Conservation (phyloP, 306 rosid species). For the Phaseolus lunatus region DNA sequence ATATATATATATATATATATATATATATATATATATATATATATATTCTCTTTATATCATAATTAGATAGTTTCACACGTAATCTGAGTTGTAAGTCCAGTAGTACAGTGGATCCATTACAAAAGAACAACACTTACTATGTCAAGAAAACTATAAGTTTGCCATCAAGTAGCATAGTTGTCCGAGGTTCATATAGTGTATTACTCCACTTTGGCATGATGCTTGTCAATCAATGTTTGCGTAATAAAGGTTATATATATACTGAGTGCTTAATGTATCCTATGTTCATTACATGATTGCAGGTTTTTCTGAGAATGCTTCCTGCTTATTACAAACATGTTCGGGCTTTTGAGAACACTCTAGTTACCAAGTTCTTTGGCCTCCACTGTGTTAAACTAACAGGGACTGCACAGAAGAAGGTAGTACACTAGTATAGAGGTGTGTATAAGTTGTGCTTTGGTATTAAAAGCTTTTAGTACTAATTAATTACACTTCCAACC, state of each 20-base stretch:
- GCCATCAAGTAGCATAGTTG: no score
- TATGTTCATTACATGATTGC: constrained; percentile 43
- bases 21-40: no score
- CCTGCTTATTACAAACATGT: constrained; percentile 94
- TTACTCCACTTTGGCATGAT: constrained; percentile 7
- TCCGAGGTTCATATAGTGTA: no score
- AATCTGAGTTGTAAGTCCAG: neutral
- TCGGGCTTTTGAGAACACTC: constrained; percentile 82
- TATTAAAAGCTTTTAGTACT: constrained; percentile 14
- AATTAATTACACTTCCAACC: constrained; percentile 9
- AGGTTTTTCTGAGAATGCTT: constrained; percentile 95
- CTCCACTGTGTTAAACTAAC: constrained; percentile 88
- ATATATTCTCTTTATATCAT: neutral
- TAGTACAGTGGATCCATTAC: neutral
- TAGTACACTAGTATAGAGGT: constrained; percentile 40
- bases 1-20: neutral
- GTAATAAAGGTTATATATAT: neutral
- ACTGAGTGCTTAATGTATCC: constrained; percentile 40
- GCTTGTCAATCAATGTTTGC: constrained; percentile 1
- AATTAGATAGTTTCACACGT: constrained; percentile 11
- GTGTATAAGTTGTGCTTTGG: constrained; percentile 8
- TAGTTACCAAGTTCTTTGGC: constrained; percentile 89
- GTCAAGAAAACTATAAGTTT: neutral
- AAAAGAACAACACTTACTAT: neutral
- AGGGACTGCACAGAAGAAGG: constrained; percentile 89